Evolutionary conservation across 371 early-diverging fungal genomes (phyloP).

Genomic region (Circinella minor): DNA sequence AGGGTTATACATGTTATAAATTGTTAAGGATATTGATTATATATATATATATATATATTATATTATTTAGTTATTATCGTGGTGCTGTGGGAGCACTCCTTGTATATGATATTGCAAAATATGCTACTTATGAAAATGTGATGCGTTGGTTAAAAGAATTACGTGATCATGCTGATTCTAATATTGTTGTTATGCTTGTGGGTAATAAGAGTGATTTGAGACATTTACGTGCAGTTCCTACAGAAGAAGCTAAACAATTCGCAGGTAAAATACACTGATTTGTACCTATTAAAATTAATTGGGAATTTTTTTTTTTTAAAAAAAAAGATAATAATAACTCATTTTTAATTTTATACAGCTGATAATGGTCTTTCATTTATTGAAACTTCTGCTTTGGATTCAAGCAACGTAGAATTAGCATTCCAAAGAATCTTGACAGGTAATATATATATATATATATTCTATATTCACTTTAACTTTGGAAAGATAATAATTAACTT

Average conservation of each 20-base stretch:
- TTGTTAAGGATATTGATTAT: not conserved
- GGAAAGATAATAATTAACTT: no score
- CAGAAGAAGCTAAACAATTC: conserved; percentile 96
- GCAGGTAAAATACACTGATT: conserved; percentile 62
- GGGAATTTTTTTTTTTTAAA: no score
- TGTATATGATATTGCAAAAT: conserved; percentile 99
- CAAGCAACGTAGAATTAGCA: conserved; percentile 92
- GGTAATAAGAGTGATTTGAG: conserved; percentile 99
- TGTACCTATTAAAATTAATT: no score
- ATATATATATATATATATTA: not conserved
- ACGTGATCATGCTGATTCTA: conserved; percentile 96
- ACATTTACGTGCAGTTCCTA: conserved; percentile 94
- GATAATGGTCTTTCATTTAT: conserved; percentile 92
- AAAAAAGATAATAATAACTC: not conserved
- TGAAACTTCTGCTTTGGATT: conserved; percentile 94
- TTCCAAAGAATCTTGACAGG: conserved; percentile 94
- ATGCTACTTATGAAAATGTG: conserved; percentile 93
- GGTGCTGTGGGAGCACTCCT: conserved; percentile 99
- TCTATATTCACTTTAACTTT: no score
- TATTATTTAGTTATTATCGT: conserved; percentile 90
- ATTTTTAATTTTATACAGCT: conserved; percentile 44
- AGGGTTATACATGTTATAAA: not conserved
- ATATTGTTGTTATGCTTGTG: conserved; percentile 98
- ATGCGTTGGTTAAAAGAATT: conserved; percentile 98
- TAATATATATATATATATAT: no score